These are phyloP conservation scores for Cryptosporidium andersoni DNA, from an alignment of 169 alveolate genomes.

Conservation along the genomic window DNA sequence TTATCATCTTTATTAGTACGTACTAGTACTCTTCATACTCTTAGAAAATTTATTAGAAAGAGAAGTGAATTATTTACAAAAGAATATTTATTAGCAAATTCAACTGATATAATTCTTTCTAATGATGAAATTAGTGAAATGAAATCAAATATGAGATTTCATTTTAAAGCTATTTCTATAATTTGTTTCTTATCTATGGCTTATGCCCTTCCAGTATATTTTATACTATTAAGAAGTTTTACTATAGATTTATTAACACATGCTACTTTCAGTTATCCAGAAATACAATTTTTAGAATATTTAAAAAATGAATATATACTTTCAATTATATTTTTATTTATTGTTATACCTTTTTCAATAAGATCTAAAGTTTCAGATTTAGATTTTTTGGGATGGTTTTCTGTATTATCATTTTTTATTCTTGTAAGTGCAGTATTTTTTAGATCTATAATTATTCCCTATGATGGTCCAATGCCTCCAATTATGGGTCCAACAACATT, in stretches of 20 bases:
- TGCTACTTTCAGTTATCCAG: constrained; percentile 41
- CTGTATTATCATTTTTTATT: constrained; percentile 53
- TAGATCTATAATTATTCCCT: constrained; percentile 32
- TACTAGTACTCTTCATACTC: constrained; percentile 22
- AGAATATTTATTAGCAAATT: constrained; percentile 1
- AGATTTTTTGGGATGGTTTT: constrained; percentile 63
- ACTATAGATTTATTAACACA: constrained; percentile 56
- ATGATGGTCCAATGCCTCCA: constrained; percentile 70
- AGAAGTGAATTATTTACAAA: constrained; percentile 5
- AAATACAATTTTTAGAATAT: constrained; percentile 12
- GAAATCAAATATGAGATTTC: constrained; percentile 50
- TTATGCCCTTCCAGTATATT: constrained; percentile 66
- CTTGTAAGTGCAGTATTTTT: constrained; percentile 38
- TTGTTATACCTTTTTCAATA: constrained; percentile 51
- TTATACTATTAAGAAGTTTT: constrained; percentile 45
- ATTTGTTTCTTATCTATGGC: constrained; percentile 70
- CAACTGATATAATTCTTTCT: constrained; percentile 19
- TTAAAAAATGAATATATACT: constrained; percentile 40
- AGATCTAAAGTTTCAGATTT: constrained; percentile 39
- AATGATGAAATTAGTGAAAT: constrained; percentile 41
- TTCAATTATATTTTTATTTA: constrained; percentile 24
- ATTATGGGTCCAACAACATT: constrained; percentile 24
- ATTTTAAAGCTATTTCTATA: constrained; percentile 58
- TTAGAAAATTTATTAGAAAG: constrained; percentile 12
- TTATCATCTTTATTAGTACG: constrained; percentile 55